Conservation (phyloP, 805 yeast species). For the Pichia paraexigua region DNA sequence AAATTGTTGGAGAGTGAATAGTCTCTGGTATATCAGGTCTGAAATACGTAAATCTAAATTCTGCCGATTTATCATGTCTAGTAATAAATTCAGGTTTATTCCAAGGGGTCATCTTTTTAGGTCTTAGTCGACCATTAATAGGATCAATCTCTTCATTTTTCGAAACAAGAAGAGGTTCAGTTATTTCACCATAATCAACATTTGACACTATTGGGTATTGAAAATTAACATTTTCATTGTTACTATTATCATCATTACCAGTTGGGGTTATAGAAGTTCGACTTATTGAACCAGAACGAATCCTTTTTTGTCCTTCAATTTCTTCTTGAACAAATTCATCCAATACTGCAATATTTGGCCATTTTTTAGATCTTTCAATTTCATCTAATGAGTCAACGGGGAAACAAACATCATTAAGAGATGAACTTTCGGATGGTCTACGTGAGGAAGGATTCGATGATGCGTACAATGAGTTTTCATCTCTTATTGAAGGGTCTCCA, state of each 20-base stretch:
- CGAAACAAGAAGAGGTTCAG: constrained; percentile 19
- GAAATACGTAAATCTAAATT: constrained; percentile 82
- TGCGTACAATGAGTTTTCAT: constrained; percentile 23
- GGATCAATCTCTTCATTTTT: constrained; percentile 50
- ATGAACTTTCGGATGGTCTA: constrained; percentile 56
- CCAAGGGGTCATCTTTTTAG: constrained; percentile 73
- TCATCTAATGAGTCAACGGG: constrained; percentile 54
- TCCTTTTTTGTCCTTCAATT: constrained; percentile 28
- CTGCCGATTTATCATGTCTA: constrained; percentile 29
- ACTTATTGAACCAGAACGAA: constrained; percentile 22
- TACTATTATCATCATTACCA: not conserved
- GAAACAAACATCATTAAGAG: constrained; percentile 87
- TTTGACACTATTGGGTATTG: constrained; percentile 30
- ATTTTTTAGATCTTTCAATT: constrained; percentile 27
- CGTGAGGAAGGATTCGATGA: constrained; percentile 59
- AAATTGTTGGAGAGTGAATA: constrained; percentile 78
- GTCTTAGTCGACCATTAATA: constrained; percentile 60
- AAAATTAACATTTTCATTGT: constrained; percentile 29
- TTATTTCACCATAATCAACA: constrained; percentile 22
- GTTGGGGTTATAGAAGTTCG: constrained; percentile 10
- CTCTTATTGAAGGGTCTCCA: not conserved
- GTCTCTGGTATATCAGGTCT: constrained; percentile 87
- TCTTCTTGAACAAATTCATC: constrained; percentile 76
- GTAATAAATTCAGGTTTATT: constrained; percentile 26
- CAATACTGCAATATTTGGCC: constrained; percentile 81